Conservation (phyloP, 2,329 filamentous ascomycete genomes). For the Xylariaceae sp. region DNA sequence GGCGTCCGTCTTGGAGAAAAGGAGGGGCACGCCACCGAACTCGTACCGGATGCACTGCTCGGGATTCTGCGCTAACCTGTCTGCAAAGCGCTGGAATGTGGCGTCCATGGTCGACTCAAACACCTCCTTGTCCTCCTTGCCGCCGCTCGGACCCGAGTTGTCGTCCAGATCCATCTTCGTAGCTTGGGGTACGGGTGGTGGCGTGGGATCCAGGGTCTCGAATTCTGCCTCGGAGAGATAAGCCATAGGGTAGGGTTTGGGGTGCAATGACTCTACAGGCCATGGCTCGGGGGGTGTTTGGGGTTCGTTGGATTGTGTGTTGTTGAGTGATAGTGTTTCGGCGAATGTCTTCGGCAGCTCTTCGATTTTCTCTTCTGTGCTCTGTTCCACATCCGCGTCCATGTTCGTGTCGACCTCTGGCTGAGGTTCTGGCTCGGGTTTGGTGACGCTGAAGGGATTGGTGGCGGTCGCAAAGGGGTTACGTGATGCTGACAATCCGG, state of each 20-base stretch:
- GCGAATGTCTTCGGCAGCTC: conserved; percentile 60
- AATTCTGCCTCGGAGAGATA: conserved; percentile 86
- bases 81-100: conserved; percentile 70
- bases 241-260: conserved; percentile 66
- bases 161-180: conserved; percentile 46
- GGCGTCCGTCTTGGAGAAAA: conserved; percentile 74
- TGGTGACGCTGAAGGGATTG: conserved; percentile 41
- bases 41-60: conserved; percentile 80
- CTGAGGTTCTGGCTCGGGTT: conserved; percentile 5
- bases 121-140: conserved; percentile 61
- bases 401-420: no score
- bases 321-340: conserved; percentile 70
- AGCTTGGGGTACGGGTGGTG: conserved; percentile 44
- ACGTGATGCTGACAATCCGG: conserved; percentile 27
- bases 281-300: conserved; percentile 60
- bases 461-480: conserved; percentile 57
- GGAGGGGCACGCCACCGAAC: conserved; percentile 63
- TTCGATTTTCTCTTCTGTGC: conserved; percentile 20
- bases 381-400: conserved; percentile 35
- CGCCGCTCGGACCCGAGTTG: conserved; percentile 28
- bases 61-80: conserved; percentile 71
- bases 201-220: conserved; percentile 68
- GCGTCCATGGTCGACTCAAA: conserved; percentile 72
- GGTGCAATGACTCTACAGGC: conserved; percentile 62
- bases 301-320: conserved; percentile 33